Conservation (phyloP, 2,329 filamentous ascomycete species). For the Penicillium sp. region DNA sequence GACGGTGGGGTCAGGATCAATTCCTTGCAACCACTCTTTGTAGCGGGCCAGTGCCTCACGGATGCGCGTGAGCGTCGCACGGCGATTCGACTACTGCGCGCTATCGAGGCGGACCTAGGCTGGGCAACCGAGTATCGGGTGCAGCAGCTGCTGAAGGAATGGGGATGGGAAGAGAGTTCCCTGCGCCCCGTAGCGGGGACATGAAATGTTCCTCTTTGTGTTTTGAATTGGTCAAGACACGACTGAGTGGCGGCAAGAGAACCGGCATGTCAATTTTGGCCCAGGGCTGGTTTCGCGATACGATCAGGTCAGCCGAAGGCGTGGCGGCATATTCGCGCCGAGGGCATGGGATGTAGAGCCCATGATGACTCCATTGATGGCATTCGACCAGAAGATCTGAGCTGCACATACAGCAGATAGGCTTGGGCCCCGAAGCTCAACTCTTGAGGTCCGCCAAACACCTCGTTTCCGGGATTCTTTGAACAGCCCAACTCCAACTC, state of each 20-base stretch:
- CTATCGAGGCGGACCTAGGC: conserved; percentile 64
- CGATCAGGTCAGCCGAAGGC: not conserved
- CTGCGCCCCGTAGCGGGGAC: conserved; percentile 9
- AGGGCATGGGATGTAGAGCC: not conserved
- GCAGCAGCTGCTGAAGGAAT: conserved; percentile 51
- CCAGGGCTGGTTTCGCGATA: not conserved
- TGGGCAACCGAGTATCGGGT: conserved; percentile 66
- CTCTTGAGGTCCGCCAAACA: not conserved
- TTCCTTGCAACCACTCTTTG: conserved; percentile 63
- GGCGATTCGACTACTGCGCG: conserved; percentile 57
- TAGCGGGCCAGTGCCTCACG: conserved; percentile 62
- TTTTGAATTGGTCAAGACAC: not conserved
- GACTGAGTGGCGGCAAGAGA: not conserved
- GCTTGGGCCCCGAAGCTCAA: not conserved
- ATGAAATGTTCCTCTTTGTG: not conserved
- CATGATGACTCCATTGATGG: not conserved
- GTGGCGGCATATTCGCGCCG: not conserved
- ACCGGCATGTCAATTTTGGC: not conserved
- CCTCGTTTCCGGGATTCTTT: not conserved
- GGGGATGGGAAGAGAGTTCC: conserved; percentile 37
- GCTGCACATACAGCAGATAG: not conserved
- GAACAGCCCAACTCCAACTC: not conserved
- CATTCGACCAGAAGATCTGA: not conserved
- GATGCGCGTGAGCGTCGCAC: conserved; percentile 56
- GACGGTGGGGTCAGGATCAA: conserved; percentile 62